A percentile compares a stretch with the other conserved stretches of the same genome.
Conservation (phyloP, 768 basidiomycete genomes). For the Mycena olivaceomarginata region DNA sequence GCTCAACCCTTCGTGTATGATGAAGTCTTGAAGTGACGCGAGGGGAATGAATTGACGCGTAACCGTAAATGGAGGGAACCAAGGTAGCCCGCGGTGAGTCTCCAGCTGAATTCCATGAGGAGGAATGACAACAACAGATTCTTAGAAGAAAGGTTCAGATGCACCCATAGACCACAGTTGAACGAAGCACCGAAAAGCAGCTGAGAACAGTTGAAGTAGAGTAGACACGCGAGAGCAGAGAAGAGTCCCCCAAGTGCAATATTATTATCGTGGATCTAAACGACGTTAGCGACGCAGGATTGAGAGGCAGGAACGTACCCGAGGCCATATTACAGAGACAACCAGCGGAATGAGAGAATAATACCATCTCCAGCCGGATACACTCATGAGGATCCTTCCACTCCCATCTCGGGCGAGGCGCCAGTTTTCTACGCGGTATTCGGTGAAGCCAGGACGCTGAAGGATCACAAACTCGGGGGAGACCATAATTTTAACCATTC, state of each 20-base stretch:
- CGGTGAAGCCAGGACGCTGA: conserved; percentile 67
- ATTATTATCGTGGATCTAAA: conserved; percentile 44
- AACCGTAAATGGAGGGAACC: conserved; percentile 54
- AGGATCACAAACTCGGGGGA: conserved; percentile 72
- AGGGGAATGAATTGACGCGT: conserved; percentile 78
- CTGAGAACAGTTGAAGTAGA: conserved; percentile 63
- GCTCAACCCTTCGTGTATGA: conserved; percentile 85
- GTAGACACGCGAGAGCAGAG: conserved; percentile 45
- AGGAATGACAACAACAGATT: conserved; percentile 82
- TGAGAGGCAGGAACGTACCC: conserved; percentile 44
- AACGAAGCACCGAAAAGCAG: conserved; percentile 66
- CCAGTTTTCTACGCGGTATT: conserved; percentile 78
- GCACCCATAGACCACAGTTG: not conserved
- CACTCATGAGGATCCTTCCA: conserved; percentile 53
- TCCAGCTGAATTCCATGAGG: conserved; percentile 86
- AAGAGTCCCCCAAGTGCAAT: conserved; percentile 33
- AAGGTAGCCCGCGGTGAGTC: conserved; percentile 76
- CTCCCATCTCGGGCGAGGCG: conserved; percentile 65
- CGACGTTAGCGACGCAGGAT: conserved; percentile 36
- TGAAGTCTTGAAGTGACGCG: conserved; percentile 71
- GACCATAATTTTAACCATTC: conserved; percentile 20
- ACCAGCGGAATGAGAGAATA: conserved; percentile 59
- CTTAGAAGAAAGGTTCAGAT: conserved; percentile 59
- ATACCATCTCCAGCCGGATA: conserved; percentile 56
- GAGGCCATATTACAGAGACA: conserved; percentile 57